phyloP scores from a whole-genome alignment of 148 eudicot species.

The Fagopyrum esculentum region DNA sequence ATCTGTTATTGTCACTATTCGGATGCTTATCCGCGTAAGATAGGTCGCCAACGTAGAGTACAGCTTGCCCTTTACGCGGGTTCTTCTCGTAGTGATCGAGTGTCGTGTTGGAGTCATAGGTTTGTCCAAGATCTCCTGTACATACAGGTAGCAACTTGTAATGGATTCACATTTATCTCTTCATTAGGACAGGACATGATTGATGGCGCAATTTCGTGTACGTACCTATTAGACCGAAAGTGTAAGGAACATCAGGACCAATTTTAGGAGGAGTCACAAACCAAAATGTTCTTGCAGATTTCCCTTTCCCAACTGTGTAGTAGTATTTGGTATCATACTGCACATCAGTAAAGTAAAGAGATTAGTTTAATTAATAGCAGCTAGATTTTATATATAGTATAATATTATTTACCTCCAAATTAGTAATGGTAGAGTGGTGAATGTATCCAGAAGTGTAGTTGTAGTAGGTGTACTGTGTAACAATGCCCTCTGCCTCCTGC shows the following conservation, averaged over 20 bases:
- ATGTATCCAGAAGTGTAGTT: conserved; percentile 9
- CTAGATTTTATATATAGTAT: too few species aligned
- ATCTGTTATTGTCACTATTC: neutral
- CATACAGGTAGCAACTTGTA: neutral
- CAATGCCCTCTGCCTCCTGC: conserved; percentile 11
- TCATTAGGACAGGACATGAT: neutral
- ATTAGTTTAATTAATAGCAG: too few species aligned
- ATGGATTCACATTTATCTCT: too few species aligned
- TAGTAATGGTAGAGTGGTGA: conserved; percentile 21
- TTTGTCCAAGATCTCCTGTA: conserved; percentile 12
- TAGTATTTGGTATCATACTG: conserved; percentile 28
- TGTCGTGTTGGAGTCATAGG: neutral
- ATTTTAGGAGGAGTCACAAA: too few species aligned
- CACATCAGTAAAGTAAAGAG: neutral
- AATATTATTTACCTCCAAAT: conserved; percentile 15
- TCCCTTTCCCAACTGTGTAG: conserved; percentile 26
- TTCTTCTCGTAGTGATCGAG: neutral
- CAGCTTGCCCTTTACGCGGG: neutral
- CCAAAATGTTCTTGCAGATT: conserved; percentile 17
- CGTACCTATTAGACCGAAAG: conserved; percentile 29
- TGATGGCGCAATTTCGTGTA: neutral
- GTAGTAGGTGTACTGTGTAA: conserved; percentile 25
- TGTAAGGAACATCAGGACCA: too few species aligned
- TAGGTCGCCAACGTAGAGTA: conserved; percentile 2
- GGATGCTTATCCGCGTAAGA: conserved; percentile 7